Conservation (phyloP, 2,329 filamentous ascomycete species). For the Talaromyces sp. region DNA sequence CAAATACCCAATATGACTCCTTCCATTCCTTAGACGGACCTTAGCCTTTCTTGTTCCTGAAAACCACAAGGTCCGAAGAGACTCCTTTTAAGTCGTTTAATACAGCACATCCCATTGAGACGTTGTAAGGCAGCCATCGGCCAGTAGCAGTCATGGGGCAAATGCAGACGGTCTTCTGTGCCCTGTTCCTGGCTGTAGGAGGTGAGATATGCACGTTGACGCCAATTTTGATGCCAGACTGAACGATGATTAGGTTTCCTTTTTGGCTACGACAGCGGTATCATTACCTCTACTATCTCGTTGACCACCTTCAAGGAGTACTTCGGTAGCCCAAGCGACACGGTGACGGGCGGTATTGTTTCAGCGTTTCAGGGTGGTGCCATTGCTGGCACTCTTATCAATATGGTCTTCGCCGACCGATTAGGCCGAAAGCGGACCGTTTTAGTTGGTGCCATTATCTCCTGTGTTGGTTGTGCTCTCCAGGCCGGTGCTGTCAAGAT, state of each 20-base stretch:
- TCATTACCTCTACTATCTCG: slow-evolving; percentile 32
- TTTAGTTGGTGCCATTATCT: slow-evolving; percentile 28
- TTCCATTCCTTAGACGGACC: too few relatives aligned
- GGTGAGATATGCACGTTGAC: too few relatives aligned
- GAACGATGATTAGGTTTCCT: slow-evolving; percentile 41
- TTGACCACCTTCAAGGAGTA: slow-evolving; percentile 26
- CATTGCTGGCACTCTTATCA: slow-evolving; percentile 30
- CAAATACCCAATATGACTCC: too few relatives aligned
- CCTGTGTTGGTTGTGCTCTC: slow-evolving; percentile 27
- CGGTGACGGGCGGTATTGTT: slow-evolving; percentile 33
- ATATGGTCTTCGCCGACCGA: slow-evolving; percentile 28
- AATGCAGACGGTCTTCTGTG: too few relatives aligned
- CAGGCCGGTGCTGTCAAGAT: slow-evolving; percentile 32
- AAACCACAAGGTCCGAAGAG: too few relatives aligned
- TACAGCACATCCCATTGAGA: too few relatives aligned
- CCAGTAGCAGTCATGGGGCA: too few relatives aligned
- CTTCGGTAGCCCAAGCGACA: slow-evolving; percentile 27
- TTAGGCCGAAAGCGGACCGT: slow-evolving; percentile 29
- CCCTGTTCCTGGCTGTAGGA: too few relatives aligned
- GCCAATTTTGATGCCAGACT: too few relatives aligned
- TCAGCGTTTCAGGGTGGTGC: slow-evolving; percentile 33
- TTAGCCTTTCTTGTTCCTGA: too few relatives aligned
- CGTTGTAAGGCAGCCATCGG: too few relatives aligned
- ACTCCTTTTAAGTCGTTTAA: too few relatives aligned
- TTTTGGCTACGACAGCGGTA: slow-evolving; percentile 43